Evolutionary conservation across 495 filamentous ascomycete genomes (phyloP).

Genomic region (Xylaria intraflava): DNA sequence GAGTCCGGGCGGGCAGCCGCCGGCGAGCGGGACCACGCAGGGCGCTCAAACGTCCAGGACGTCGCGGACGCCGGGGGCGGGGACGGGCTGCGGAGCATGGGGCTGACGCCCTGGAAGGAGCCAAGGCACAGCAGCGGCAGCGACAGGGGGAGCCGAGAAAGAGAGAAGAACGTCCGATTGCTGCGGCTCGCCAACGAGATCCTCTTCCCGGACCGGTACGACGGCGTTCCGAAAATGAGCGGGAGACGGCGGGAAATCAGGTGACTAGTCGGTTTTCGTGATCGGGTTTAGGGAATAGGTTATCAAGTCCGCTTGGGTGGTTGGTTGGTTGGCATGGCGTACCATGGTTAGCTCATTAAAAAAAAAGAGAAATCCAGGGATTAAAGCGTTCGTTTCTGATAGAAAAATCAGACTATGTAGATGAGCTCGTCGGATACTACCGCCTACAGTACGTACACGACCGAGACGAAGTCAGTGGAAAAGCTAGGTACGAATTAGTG

Average conservation of each 20-base stretch:
- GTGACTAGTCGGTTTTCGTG: background rate
- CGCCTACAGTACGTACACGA: too few species aligned
- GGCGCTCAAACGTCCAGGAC: slow-evolving; percentile 45
- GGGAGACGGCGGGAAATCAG: slow-evolving; percentile 1
- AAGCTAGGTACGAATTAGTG: too few species aligned
- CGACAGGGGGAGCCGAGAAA: slow-evolving; percentile 11
- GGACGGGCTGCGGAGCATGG: slow-evolving; percentile 43
- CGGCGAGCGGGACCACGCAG: slow-evolving; percentile 48
- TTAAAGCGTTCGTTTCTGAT: too few species aligned
- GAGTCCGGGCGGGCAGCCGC: slow-evolving; percentile 37
- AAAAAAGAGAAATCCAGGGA: too few species aligned
- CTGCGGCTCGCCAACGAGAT: slow-evolving; percentile 36
- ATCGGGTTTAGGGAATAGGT: background rate
- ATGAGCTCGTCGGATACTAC: too few species aligned
- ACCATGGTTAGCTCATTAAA: too few species aligned
- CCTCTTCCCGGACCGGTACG: slow-evolving; percentile 40
- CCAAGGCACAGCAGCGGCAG: background rate
- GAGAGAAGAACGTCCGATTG: slow-evolving; percentile 15
- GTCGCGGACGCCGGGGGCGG: slow-evolving; percentile 38
- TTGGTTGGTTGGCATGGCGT: background rate
- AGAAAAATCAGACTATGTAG: too few species aligned
- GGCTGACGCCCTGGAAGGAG: slow-evolving; percentile 35
- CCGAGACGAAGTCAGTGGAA: too few species aligned
- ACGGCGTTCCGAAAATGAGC: slow-evolving; percentile 19
- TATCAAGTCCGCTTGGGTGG: background rate